Base-by-base conservation (phyloP, 2,329 filamentous ascomycete genomes). In the Cladobotryum mycophilum region DNA sequence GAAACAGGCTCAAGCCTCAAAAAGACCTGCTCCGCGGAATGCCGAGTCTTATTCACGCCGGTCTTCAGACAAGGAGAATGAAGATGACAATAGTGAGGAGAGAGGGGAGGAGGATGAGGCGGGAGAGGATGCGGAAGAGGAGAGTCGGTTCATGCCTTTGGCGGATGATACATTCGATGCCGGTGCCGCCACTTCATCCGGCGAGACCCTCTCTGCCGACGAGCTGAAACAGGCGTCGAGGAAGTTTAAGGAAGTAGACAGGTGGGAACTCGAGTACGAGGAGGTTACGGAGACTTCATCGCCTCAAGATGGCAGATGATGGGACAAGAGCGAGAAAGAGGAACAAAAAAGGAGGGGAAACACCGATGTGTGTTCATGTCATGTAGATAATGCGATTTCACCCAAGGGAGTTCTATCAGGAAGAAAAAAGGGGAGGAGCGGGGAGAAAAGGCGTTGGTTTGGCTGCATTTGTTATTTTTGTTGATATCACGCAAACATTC, bases 201-300 rank as follows among this genome's bases (percentile, higher is more conserved):
- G 60, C 58, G 66, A 57, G 37, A 70, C 60, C 62, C 64, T 69
- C 6, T 62, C 75, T 44, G 69, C 75, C 20, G 66, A 76, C 40
- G 81, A 83, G 70, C 69, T 87, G 54, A 79, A 79, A 65, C 70
- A 74, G 45, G 79, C 81, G 38, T 73, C 73, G 9, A 75, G 71
- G 62, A 86, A 86, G 66, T 87, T 87, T 59, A 75, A 79, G 63
- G 83, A 86, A 66, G 84, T 87, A 38, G 84, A 87, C 63, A 72
- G 76, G 66, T 87, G 82, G 82, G 75, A 84, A 67, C 67, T 87
- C 54, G 80, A 82, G 46, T 87, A 80, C 65, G 84, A 87, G 69
- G 81, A 83, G 57, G 74, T 82, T 45, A 75, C 74, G 18, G 75
- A 78, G 64, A 74, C 73, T 53, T 78, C 75, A 52, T 81, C 79